Evolutionary conservation across 1,284 basidiomycete species (phyloP).

Genomic region (Trametes hirsuta): DNA sequence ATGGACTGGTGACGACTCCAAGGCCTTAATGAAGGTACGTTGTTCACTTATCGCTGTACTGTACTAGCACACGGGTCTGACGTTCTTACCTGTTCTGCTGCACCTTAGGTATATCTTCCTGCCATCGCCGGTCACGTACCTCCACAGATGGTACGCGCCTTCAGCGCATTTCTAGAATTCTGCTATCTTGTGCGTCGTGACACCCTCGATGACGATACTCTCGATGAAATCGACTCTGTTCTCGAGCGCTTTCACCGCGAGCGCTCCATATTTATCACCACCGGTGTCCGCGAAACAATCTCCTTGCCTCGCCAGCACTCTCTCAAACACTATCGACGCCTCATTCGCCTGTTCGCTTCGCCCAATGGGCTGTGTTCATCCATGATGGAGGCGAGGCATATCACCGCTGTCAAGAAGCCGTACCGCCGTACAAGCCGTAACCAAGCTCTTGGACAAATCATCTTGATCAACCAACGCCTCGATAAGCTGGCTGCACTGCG

Average conservation of each 20-base stretch:
- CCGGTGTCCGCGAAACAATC: conserved; percentile 20
- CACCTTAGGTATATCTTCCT: conserved; percentile 20
- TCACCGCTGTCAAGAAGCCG: conserved; percentile 30
- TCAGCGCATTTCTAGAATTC: conserved; percentile 26
- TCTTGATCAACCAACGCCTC: conserved; percentile 27
- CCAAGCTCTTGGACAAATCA: conserved; percentile 29
- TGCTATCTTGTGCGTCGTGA: conserved; percentile 25
- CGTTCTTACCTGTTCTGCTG: not conserved
- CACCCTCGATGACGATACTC: not conserved
- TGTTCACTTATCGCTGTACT: not conserved
- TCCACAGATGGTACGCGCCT: conserved; percentile 12
- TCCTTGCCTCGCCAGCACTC: conserved; percentile 30
- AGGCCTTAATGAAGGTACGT: conserved; percentile 29
- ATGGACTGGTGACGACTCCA: conserved; percentile 27
- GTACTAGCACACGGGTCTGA: not conserved
- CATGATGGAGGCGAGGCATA: conserved; percentile 32
- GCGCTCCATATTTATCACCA: conserved; percentile 17
- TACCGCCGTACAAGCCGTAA: conserved; percentile 27
- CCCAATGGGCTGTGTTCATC: conserved; percentile 32
- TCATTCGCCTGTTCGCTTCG: conserved; percentile 24
- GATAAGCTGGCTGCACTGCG: conserved; percentile 24
- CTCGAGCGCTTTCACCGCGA: conserved; percentile 12
- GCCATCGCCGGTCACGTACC: conserved; percentile 26
- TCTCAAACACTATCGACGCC: conserved; percentile 15
- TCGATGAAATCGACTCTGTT: conserved; percentile 8